Base-by-base conservation (phyloP, 1,284 basidiomycete genomes). In the Trametes polyzona region DNA sequence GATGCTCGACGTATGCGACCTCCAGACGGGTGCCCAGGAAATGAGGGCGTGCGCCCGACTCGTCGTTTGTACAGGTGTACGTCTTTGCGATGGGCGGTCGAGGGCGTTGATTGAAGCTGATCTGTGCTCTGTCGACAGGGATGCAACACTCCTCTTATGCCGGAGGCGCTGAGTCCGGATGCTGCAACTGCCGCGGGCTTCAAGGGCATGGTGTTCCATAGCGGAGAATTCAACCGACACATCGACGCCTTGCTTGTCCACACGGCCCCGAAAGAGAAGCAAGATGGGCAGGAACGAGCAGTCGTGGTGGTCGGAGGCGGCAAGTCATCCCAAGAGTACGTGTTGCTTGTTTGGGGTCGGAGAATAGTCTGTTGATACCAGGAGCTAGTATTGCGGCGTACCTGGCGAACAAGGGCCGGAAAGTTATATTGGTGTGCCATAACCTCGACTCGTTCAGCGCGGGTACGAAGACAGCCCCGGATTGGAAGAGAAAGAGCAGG, bases 51-150 rank as follows among this genome's bases (percentile, higher is more conserved):
- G 76, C 57, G 69, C 71, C 39, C 76, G 75, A 21, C 68, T 87
- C 8, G 76, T 87, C 7, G 66, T 87, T 24, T 83, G 83, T 57
- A 84, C 82, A 4, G 84, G 85, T 30, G 85, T 85, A 58, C 29
- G 81, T 66, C 14, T 41, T 26, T 41, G 29, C 40, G 35, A 10
- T 39, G n/a, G n/a, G n/a, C n/a, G n/a, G n/a, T n/a, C n/a, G n/a
- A n/a, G n/a, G 23, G 57, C 17, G 26, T 27, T 11, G 26, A 9
- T 17, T 43, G 12, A 12, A 35, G 16, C 43, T 50, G 17, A 41
- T 14, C 11, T 6, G n/a, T n/a, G n/a, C n/a, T n/a, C 30, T 35
- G 6, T 32, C 12, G 5, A 7, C 44, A 87, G 84, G 85, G 84
- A 29, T 83, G 79, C 57, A 83, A 77, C 59, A 73, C 69, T 23